Evolutionary conservation across 257 asterid species (phyloP).

Genomic region (Agastache rugosa): DNA sequence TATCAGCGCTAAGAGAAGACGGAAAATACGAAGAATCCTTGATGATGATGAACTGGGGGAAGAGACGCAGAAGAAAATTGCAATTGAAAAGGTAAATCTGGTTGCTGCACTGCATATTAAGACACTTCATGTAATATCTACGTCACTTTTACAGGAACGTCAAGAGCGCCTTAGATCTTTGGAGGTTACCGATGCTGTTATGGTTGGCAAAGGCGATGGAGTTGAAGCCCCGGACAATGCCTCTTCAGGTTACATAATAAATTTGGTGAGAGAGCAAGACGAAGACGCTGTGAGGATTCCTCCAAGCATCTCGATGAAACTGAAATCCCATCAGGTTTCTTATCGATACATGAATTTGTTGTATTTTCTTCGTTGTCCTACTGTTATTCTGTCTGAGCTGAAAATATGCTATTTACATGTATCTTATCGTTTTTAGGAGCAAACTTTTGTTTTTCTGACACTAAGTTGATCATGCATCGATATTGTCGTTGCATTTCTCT

Average conservation of each 20-base stretch:
- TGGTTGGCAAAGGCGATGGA: slow-evolving; percentile 45
- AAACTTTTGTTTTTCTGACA: not conserved
- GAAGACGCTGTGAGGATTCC: slow-evolving; percentile 90
- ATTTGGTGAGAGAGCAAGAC: slow-evolving; percentile 83
- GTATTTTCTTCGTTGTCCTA: not conserved
- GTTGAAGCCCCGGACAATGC: slow-evolving; percentile 63
- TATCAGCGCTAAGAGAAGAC: slow-evolving; percentile 57
- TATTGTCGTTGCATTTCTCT: not conserved
- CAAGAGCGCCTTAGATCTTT: slow-evolving; percentile 91
- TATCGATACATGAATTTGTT: not conserved
- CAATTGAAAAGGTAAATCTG: slow-evolving; percentile 73
- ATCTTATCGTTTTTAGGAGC: no score
- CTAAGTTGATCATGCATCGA: not conserved
- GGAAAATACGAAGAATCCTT: slow-evolving; percentile 76
- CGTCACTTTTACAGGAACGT: slow-evolving; percentile 65
- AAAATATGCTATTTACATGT: no score
- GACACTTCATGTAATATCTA: slow-evolving; percentile 10
- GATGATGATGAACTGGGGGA: slow-evolving; percentile 90
- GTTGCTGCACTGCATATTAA: slow-evolving; percentile 9
- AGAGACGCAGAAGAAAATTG: slow-evolving; percentile 86
- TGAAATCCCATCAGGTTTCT: slow-evolving; percentile 85
- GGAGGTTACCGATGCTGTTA: slow-evolving; percentile 60
- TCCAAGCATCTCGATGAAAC: slow-evolving; percentile 74
- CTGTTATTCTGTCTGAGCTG: slow-evolving; percentile 3
- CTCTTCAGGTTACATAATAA: slow-evolving; percentile 71